Conservation (phyloP, 352 stramenopile species). For the Lagenidium giganteum region DNA sequence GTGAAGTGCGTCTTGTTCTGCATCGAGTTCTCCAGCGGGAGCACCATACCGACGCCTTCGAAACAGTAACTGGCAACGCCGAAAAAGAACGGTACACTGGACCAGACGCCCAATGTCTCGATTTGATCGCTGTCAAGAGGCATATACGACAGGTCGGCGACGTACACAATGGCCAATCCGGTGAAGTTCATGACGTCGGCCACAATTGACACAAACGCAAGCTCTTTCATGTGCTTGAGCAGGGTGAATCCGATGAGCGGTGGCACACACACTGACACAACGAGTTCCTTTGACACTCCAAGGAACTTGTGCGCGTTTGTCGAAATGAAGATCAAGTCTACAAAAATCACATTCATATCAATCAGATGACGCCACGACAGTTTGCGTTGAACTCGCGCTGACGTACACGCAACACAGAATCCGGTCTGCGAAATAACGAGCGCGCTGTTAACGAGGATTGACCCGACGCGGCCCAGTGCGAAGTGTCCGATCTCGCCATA, state of each 20-base stretch:
- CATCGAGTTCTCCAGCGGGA: slow-evolving; percentile 87
- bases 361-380: neutral
- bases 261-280: slow-evolving; percentile 53
- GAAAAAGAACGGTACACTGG: slow-evolving; percentile 83
- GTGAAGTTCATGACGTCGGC: slow-evolving; percentile 87
- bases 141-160: slow-evolving; percentile 78
- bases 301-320: slow-evolving; percentile 82
- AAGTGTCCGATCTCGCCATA: slow-evolving; percentile 88
- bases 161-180: slow-evolving; percentile 78
- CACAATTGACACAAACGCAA: slow-evolving; percentile 84
- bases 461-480: slow-evolving; percentile 62
- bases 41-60: slow-evolving; percentile 86
- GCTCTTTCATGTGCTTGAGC: slow-evolving; percentile 82
- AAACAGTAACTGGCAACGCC: slow-evolving; percentile 89
- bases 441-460: slow-evolving; percentile 75
- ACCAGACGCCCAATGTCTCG: slow-evolving; percentile 53
- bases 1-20: slow-evolving; percentile 71
- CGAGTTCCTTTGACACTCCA: slow-evolving; percentile 39
- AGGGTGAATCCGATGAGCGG: slow-evolving; percentile 78
- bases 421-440: slow-evolving; percentile 85
- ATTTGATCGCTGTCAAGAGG: slow-evolving; percentile 37
- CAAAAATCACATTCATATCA: neutral
- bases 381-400: neutral
- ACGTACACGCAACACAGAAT: slow-evolving; percentile 85
- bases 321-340: slow-evolving; percentile 90